Conservation (phyloP, 2,329 filamentous ascomycete species). For the Zymoseptoria passerinii region DNA sequence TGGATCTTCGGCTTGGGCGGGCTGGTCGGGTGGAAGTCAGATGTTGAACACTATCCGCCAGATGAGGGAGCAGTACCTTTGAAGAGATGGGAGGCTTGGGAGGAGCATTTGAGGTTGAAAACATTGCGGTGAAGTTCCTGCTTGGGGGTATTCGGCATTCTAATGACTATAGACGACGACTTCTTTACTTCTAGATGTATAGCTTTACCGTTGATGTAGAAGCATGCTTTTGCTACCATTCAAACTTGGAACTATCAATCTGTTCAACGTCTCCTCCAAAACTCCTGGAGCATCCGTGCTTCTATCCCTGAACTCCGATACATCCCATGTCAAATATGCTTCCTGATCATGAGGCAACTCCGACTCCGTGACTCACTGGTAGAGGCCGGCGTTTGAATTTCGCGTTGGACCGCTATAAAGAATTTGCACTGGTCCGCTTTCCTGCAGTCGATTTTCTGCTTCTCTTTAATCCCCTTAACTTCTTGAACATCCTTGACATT, state of each 20-base stretch:
- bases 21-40: conserved; percentile 6
- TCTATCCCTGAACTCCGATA: too few relatives aligned
- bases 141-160: neutral
- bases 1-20: conserved; percentile 3
- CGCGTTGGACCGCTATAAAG: too few relatives aligned
- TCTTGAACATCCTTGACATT: too few relatives aligned
- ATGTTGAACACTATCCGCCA: conserved; percentile 5
- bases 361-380: too few relatives aligned
- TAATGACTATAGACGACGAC: neutral
- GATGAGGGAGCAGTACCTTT: conserved; percentile 7
- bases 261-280: neutral
- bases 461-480: too few relatives aligned
- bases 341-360: too few relatives aligned
- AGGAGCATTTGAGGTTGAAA: neutral
- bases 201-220: neutral
- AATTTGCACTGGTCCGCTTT: too few relatives aligned
- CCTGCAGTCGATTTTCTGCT: too few relatives aligned
- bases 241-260: neutral
- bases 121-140: neutral
- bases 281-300: too few relatives aligned
- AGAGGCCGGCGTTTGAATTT: too few relatives aligned
- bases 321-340: too few relatives aligned
- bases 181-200: neutral
- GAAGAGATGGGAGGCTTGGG: neutral
- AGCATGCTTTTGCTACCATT: neutral